Evolutionary conservation across 2,329 filamentous ascomycete species (phyloP), one percentile per base, ranked within the genome.

Genomic region (Fusarium sp.): DNA sequence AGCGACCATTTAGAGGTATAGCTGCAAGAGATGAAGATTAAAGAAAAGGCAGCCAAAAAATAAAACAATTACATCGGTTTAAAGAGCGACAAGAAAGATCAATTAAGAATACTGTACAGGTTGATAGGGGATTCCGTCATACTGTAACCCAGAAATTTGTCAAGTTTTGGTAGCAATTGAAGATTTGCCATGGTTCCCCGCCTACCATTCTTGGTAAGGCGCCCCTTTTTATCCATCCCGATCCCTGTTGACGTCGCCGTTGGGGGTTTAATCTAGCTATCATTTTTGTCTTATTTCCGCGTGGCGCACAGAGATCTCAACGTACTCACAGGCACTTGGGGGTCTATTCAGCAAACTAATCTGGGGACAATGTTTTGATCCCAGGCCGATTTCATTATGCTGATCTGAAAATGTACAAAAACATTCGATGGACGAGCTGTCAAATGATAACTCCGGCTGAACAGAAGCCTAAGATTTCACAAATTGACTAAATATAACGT

Each of bases 1-100:
- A 57, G 67, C 44, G 28, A 66, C 54, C 71, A 71, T 73, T 61
- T 49, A 51, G 24, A 39, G 57, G 6, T 18, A 42, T n/a, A 18
- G 17, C 26, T 18, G 9, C 5, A 66, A 18, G 47, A 15, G 18
- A 44, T 24, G 14, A n/a, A 18, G 14, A 24, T 15, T 17, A 15
- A 42, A 20, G 13, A 14, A 41, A 55, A 45, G 7, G 14, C 0
- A 58, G 33, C 9, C 18, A 35, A 31, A 15, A 48, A 62, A 39
- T 35, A 35, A 35, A 54, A 35, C 36, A 60, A 75, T 77, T 66
- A 77, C 75, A 76, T 74, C 44, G 39, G 36, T 42, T 59, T 52
- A 76, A 60, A 12, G 72, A 76, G 59, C 39, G 75, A 77, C 64
- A 59, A 66, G 45, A 71, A 55, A 66, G 20, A 20, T 24, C 26